Percentiles rank a stretch among this genome's conserved stretches.
Conservation (phyloP, 257 asterid species). For the Leptodermis oblonga region DNA sequence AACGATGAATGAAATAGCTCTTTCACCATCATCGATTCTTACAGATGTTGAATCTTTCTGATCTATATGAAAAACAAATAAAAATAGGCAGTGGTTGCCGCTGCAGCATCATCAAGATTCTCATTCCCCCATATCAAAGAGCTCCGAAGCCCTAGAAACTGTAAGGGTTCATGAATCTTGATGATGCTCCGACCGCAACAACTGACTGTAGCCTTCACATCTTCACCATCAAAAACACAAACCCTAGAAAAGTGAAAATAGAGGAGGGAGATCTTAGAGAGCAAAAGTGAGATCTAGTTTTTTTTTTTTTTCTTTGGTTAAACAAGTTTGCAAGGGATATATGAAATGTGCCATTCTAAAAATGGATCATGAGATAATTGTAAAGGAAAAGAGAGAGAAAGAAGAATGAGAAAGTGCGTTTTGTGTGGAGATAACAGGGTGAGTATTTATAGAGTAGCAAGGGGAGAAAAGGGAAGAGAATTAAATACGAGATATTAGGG, state of each 20-base stretch:
- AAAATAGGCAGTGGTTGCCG: constrained; percentile 25
- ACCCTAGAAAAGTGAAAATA: neutral
- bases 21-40: neutral
- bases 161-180: constrained; percentile 30
- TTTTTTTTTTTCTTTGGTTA: too few species aligned
- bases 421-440: neutral
- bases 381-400: neutral
- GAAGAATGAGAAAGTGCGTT: neutral
- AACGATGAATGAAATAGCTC: too few species aligned
- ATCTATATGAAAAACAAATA: too few species aligned
- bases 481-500: constrained; percentile 14
- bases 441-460: constrained; percentile 19
- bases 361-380: too few species aligned
- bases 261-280: too few species aligned
- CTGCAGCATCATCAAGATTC: constrained; percentile 51
- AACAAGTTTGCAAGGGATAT: neutral
- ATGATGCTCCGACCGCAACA: constrained; percentile 36
- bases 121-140: constrained; percentile 22
- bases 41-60: neutral
- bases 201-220: constrained; percentile 18
- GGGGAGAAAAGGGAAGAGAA: neutral
- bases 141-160: constrained; percentile 7
- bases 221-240: neutral
- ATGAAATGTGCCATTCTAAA: neutral
- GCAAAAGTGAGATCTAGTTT: neutral